Evolutionary conservation across 75 land plant genomes (phyloP).

Genomic region (Adiantum capillusveneris): DNA sequence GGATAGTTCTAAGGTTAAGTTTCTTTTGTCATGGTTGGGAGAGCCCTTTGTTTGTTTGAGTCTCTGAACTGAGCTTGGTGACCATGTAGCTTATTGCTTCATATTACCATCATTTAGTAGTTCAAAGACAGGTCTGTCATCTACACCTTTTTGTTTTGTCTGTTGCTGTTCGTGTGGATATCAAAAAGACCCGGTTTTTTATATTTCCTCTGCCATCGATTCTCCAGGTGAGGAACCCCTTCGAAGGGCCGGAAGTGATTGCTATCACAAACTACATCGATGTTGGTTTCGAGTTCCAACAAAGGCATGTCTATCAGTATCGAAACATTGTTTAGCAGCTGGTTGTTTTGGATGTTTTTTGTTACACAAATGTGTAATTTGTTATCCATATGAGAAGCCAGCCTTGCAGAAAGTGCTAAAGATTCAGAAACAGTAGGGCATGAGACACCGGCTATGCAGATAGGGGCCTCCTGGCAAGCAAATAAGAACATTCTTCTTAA

Average conservation of each 20-base stretch:
- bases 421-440: not conserved
- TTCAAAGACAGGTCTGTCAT: conserved; percentile 64
- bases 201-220: not conserved
- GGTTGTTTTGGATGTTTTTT: not conserved
- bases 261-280: conserved; percentile 95
- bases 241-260: conserved; percentile 71
- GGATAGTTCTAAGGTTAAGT: conserved; percentile 53
- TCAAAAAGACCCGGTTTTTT: too few relatives aligned
- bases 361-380: not conserved
- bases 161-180: too few relatives aligned
- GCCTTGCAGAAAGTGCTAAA: not conserved
- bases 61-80: too few relatives aligned
- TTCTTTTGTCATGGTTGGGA: not conserved
- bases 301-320: too few relatives aligned
- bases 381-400: not conserved
- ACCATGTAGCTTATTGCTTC: conserved; percentile 86
- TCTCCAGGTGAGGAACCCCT: conserved; percentile 77
- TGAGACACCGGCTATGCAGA: conserved; percentile 42
- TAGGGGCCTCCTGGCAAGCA: conserved; percentile 95
- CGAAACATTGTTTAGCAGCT: too few relatives aligned
- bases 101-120: conserved; percentile 87
- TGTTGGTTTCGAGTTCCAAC: conserved; percentile 74
- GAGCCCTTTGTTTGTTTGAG: not conserved
- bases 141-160: too few relatives aligned
- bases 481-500: conserved; percentile 82